Evolutionary conservation across 2,329 filamentous ascomycete genomes (phyloP), one percentile per base, ranked within the genome.

Genomic region (Colletotrichum salicis): DNA sequence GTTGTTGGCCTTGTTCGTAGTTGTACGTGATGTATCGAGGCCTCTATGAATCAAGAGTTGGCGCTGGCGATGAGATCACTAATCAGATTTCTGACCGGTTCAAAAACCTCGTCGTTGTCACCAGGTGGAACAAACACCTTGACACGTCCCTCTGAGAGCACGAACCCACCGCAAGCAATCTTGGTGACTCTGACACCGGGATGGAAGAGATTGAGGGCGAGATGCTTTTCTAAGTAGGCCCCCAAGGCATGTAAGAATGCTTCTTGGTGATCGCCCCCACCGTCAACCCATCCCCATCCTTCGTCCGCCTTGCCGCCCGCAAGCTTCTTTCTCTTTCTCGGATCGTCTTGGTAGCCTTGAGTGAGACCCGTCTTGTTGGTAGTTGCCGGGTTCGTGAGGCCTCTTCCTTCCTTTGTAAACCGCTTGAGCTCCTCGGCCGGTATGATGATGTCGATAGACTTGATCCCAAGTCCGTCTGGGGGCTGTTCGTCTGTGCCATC

Each of bases 101-200:
- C 45, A 29, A 60, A 69, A 5, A 74, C 71, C 3, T 56, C 61
- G 0, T 57, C 56, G 12, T 63, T 59, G 4, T 52, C 62, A 24
- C 68, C 66, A 3, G 60, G 61, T 12, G 70, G 66, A 7, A 65
- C n/a, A 52, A 85, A 83, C 15, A 89, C 77, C 77, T 90, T 90
- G 24, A 90, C 62, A 33, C 87, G 81, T 12, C 80, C 84, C 72
- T 89, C 87, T 0, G 86, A 86, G 12, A 90, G 79, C 48, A 86
- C 85, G 67, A 90, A 91, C 0, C 87, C 88, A 0, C 85, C 86
- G 71, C 88, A 90, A 0, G 87, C 87, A 33, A 90, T 82, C 73
- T 88, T 87, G 13, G 80, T 80, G 29, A 90, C 78, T 1, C 83
- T 80, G 3, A 90, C 87, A n/a, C 84, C 82, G 0, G 88, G 86